Evolutionary conservation across 2,329 filamentous ascomycete genomes (phyloP).

Genomic region (Ophiostoma sp.): DNA sequence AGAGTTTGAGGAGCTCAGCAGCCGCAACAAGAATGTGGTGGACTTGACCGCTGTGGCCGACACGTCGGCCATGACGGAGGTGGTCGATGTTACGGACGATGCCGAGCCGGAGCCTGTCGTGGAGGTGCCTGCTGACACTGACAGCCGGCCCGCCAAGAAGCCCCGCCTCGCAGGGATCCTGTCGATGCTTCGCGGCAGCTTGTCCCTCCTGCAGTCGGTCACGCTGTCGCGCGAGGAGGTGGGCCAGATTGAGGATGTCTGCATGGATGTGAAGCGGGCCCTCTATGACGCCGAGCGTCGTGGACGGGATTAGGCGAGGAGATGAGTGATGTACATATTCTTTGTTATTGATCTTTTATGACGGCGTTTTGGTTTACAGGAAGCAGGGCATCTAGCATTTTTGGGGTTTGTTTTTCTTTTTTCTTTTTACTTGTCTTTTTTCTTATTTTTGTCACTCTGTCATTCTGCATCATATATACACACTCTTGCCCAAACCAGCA

Average conservation of each 20-base stretch:
- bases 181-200: slow-evolving; percentile 52
- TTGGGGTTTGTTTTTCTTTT: not conserved
- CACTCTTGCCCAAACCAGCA: slow-evolving; percentile 3
- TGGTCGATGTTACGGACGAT: not conserved
- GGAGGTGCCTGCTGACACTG: not conserved
- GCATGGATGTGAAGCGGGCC: slow-evolving; percentile 76
- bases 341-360: not conserved
- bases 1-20: slow-evolving; percentile 30
- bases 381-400: slow-evolving; percentile 8
- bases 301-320: slow-evolving; percentile 42
- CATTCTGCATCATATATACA: slow-evolving; percentile 1
- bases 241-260: slow-evolving; percentile 70
- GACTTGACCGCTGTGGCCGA: not conserved
- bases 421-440: not conserved
- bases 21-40: slow-evolving; percentile 20
- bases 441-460: not conserved
- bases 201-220: slow-evolving; percentile 60
- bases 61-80: not conserved
- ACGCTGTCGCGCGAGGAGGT: slow-evolving; percentile 65
- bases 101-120: not conserved
- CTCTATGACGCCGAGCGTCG: slow-evolving; percentile 70
- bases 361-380: not conserved
- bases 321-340: not conserved
- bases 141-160: slow-evolving; percentile 31
- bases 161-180: slow-evolving; percentile 52